A percentile compares a stretch with the other conserved stretches of the same genome.
Evolutionary conservation across 1,139 yeast species (phyloP).

Genomic region (Meyerozyma guilliermondii): DNA sequence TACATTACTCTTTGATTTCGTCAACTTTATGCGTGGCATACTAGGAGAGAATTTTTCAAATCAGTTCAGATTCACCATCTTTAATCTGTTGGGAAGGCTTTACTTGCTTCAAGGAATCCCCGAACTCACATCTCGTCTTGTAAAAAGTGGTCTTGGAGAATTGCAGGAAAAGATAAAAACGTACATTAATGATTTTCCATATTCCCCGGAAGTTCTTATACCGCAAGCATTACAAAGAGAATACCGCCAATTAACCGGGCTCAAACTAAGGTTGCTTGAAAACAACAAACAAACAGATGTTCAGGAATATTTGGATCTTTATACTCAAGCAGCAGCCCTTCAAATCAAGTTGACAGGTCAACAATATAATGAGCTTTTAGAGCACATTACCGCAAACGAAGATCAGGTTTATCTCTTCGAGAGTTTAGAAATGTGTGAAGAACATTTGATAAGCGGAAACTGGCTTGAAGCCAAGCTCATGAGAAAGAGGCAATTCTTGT

Average conservation of each 20-base stretch:
- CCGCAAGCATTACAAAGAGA: conserved; percentile 18
- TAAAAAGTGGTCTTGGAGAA: conserved; percentile 23
- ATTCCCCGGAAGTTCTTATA: conserved; percentile 8
- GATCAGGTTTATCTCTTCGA: conserved; percentile 10
- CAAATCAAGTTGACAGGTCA: conserved; percentile 11
- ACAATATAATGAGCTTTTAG: conserved; percentile 14
- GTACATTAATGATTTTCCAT: conserved; percentile 17
- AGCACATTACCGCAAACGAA: conserved; percentile 12
- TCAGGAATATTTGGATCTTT: conserved; percentile 9
- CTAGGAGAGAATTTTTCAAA: conserved; percentile 20
- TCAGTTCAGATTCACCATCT: conserved; percentile 22
- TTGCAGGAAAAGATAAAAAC: conserved; percentile 12
- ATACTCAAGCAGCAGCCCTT: conserved; percentile 1
- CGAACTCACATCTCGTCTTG: conserved; percentile 18
- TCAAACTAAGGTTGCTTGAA: conserved; percentile 14
- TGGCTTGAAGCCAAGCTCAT: conserved; percentile 22
- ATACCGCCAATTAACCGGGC: conserved; percentile 14
- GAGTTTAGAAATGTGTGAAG: conserved; percentile 24
- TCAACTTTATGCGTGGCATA: conserved; percentile 21
- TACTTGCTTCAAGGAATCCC: conserved; percentile 21
- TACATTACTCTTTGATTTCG: conserved; percentile 21
- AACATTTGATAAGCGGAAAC: conserved; percentile 25
- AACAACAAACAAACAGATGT: conserved; percentile 4
- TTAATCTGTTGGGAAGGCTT: conserved; percentile 24
- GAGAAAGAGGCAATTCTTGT: conserved; percentile 20